These are phyloP conservation scores for Brettanomyces naardenensis DNA, from an alignment of 805 yeast genomes.

Conservation along the genomic window DNA sequence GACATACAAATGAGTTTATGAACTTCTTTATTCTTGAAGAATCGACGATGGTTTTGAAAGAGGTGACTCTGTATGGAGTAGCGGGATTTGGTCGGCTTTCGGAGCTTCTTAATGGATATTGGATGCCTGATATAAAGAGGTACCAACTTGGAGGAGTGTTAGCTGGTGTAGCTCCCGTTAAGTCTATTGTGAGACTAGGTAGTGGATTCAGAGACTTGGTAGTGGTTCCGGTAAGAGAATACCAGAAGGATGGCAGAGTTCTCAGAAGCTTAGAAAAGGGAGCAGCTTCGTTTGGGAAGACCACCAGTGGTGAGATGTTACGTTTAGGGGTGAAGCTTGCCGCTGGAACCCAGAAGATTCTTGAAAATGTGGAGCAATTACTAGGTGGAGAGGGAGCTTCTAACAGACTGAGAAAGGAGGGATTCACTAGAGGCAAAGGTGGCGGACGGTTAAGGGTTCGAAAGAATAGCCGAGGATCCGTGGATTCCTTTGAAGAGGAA, in stretches of 20 bases:
- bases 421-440: not conserved
- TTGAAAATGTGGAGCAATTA: constrained; percentile 74
- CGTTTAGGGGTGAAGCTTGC: constrained; percentile 80
- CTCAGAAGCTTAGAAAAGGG: constrained; percentile 70
- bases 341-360: constrained; percentile 75
- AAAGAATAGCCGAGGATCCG: constrained; percentile 17
- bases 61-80: constrained; percentile 63
- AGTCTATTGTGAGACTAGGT: constrained; percentile 70
- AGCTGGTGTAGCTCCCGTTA: constrained; percentile 77
- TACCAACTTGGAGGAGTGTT: constrained; percentile 76
- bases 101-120: constrained; percentile 48
- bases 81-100: constrained; percentile 63
- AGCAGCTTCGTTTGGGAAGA: constrained; percentile 61
- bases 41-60: constrained; percentile 59
- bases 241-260: constrained; percentile 62
- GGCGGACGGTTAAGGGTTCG: not conserved
- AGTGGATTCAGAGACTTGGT: constrained; percentile 70
- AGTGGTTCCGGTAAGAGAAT: constrained; percentile 66
- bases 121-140: constrained; percentile 85
- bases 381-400: constrained; percentile 68
- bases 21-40: constrained; percentile 87
- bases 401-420: constrained; percentile 20
- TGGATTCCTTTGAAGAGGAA: constrained; percentile 22
- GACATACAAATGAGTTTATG: constrained; percentile 79
- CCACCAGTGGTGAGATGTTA: constrained; percentile 73